Percentiles rank a stretch among this genome's conserved stretches.
phyloP scores from a whole-genome alignment of 345 rosid species.

The Bruguiera gymnorhiza region DNA sequence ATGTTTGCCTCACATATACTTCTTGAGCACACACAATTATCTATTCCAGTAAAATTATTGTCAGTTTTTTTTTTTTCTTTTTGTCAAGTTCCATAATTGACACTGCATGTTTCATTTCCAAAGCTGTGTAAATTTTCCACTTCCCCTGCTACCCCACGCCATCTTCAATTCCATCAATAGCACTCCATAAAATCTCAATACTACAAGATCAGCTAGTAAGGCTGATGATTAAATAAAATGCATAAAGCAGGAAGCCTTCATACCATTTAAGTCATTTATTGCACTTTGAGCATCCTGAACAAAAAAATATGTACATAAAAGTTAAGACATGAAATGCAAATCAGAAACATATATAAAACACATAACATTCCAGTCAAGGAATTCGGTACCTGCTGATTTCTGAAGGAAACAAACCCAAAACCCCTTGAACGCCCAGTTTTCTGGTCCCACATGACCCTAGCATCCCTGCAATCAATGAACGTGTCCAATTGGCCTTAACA shows the following conservation, averaged over 20 bases:
- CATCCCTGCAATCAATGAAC: conserved; percentile 14
- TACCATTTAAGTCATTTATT: conserved; percentile 87
- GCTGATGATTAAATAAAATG: too few relatives aligned
- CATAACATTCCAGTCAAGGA: not conserved
- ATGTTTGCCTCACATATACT: too few relatives aligned
- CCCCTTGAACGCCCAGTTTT: conserved; percentile 99
- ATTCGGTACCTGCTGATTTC: conserved; percentile 69
- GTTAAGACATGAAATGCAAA: not conserved
- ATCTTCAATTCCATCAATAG: not conserved
- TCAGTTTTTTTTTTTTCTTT: too few relatives aligned
- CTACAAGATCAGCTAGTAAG: not conserved
- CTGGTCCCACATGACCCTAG: conserved; percentile 97
- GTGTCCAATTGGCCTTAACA: not conserved
- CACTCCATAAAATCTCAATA: not conserved
- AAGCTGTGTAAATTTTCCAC: not conserved
- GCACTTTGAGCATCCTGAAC: conserved; percentile 94
- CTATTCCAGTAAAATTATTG: too few relatives aligned
- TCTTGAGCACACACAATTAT: too few relatives aligned
- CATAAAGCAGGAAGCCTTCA: conserved; percentile 1
- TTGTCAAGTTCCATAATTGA: not conserved
- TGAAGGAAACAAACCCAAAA: conserved; percentile 93
- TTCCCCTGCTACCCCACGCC: not conserved
- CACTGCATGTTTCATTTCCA: not conserved
- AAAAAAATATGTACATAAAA: not conserved
- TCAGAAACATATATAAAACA: not conserved